phyloP scores from a whole-genome alignment of 2,329 filamentous ascomycete genomes.

The Penicillium sp. region DNA sequence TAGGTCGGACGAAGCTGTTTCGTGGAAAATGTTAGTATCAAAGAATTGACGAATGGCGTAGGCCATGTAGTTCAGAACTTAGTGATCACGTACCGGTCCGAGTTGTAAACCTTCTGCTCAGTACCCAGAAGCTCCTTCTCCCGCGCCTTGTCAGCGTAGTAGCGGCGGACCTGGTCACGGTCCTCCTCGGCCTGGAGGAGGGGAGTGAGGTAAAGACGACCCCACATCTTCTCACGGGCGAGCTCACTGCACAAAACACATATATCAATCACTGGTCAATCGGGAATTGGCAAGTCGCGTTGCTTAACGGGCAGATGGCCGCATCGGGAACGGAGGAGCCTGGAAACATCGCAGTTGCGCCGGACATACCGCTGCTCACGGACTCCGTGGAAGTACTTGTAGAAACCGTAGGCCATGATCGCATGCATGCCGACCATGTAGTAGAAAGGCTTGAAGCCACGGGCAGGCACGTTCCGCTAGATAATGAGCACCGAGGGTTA shows the following conservation, averaged over 20 bases:
- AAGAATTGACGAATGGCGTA: background rate
- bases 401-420: slow-evolving; percentile 88
- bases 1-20: slow-evolving; percentile 71
- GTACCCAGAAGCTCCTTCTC: slow-evolving; percentile 87
- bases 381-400: slow-evolving; percentile 72
- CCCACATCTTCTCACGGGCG: slow-evolving; percentile 96
- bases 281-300: background rate
- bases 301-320: slow-evolving; percentile 7
- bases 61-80: background rate
- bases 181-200: slow-evolving; percentile 94
- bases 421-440: slow-evolving; percentile 70
- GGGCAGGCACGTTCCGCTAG: slow-evolving; percentile 84
- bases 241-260: slow-evolving; percentile 62
- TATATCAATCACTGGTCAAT: background rate
- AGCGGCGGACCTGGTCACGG: slow-evolving; percentile 82
- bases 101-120: slow-evolving; percentile 79
- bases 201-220: slow-evolving; percentile 88
- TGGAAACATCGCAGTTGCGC: slow-evolving; percentile 1
- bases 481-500: slow-evolving; percentile 5
- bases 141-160: slow-evolving; percentile 77
- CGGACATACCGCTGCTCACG: slow-evolving; percentile 79
- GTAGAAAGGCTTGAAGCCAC: slow-evolving; percentile 77
- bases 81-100: slow-evolving; percentile 62
- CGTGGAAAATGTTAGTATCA: slow-evolving; percentile 5
- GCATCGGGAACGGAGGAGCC: slow-evolving; percentile 10